Evolutionary conservation across 306 rosid genomes (phyloP), one percentile per base, ranked within the genome.

Genomic region (Morella rubra): DNA sequence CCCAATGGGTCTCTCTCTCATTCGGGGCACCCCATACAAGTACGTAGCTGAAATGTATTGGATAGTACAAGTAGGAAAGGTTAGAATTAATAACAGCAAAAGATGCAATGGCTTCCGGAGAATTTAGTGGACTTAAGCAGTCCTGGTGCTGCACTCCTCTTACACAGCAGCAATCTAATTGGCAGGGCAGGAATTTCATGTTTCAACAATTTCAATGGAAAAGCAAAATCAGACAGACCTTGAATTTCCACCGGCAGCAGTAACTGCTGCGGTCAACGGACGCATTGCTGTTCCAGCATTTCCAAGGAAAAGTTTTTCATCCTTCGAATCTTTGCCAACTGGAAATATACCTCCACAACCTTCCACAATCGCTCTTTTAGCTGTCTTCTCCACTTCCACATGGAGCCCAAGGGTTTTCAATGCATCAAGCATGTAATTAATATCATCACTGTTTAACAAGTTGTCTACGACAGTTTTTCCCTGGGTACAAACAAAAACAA

Each of bases 221-320:
- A 67, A 55, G 69, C 60, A 77, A 65, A 47, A 44, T 3, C 53
- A 74, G 45, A 22, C 69, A 61, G 22, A 96, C 99, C 98, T 92
- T 76, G 91, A 64, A 71, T 91, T 84, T 79, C 99, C 99, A 77
- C 99, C 99, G 4, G 99, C 99, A 44, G 90, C 98, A 51, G 86
- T 85, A 81, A 96, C 90, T 67, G 96, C 99, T 10, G 99, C 99
- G 4, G 99, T 91, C 88, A 96, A 83, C 20, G 98, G 98, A 59
- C 99, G 96, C 98, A 96, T 96, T 59, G 99, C 99, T 24, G 99
- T 96, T 82, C 99, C 99, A 37, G 99, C 99, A 86, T 96, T 96
- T 77, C 99, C 99, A 76, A 96, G 98, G 90, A 96, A 96, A 75
- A 96, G 90, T 75, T 81, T 84, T 86, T 96, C 98, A 69, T 86